phyloP scores from a whole-genome alignment of 2,329 filamentous ascomycete species.

The Chaetomium globosum region DNA sequence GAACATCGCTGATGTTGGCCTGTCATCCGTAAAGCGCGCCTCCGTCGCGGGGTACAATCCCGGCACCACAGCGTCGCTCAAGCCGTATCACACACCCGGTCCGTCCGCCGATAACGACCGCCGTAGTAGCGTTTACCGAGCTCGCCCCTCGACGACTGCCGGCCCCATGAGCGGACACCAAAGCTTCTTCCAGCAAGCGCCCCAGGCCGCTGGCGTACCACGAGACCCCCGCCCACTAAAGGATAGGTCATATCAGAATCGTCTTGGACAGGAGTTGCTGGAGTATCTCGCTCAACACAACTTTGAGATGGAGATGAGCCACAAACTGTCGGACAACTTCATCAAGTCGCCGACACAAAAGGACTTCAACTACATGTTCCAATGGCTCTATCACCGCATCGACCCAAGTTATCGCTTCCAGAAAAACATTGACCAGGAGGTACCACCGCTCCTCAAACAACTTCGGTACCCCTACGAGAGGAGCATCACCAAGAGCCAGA shows the following conservation, averaged over 20 bases:
- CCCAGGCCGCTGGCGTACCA: conserved; percentile 77
- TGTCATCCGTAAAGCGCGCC: conserved; percentile 81
- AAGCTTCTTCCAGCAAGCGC: conserved; percentile 91
- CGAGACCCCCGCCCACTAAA: conserved; percentile 84
- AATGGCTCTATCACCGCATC: conserved; percentile 95
- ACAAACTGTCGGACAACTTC: conserved; percentile 85
- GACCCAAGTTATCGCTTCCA: conserved; percentile 92
- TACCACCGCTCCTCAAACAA: conserved; percentile 88
- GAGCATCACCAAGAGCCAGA: conserved; percentile 94
- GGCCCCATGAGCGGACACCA: conserved; percentile 73
- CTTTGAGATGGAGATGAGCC: conserved; percentile 97
- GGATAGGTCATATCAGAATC: conserved; percentile 76
- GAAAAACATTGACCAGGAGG: conserved; percentile 93
- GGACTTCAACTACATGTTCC: conserved; percentile 97
- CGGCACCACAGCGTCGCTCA: conserved; percentile 65
- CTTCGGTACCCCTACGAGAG: conserved; percentile 93
- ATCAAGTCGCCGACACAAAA: conserved; percentile 96
- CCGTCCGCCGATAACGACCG: conserved; percentile 59
- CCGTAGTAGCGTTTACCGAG: conserved; percentile 80
- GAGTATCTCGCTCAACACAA: conserved; percentile 93
- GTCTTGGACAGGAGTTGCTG: conserved; percentile 84
- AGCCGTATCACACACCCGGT: conserved; percentile 59
- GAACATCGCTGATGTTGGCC: conserved; percentile 76
- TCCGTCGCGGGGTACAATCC: conserved; percentile 61
- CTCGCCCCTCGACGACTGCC: conserved; percentile 66